Conservation (phyloP, 228 moss, liverwort and hornwort species). For the Sphagnum fallax region DNA sequence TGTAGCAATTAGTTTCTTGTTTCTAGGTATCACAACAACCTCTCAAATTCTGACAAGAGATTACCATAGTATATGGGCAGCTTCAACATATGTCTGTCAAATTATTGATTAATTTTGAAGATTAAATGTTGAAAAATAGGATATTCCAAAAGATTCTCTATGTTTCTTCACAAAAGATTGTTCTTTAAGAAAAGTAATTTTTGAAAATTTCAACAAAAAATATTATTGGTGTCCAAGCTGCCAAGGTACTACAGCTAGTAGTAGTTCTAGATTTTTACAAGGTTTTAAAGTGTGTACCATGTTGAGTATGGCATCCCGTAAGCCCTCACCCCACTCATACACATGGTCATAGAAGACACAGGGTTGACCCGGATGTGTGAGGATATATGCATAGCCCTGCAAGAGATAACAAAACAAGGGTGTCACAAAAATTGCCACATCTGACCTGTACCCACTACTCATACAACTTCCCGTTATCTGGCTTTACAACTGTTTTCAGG, state of each 20-base stretch:
- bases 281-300: constrained; percentile 35
- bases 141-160: no score
- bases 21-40: neutral
- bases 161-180: no score
- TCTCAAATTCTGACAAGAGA: neutral
- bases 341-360: constrained; percentile 93
- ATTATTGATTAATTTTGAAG: neutral
- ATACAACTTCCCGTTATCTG: neutral
- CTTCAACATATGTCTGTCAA: neutral
- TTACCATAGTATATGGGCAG: neutral
- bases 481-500: neutral
- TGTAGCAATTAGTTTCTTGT: neutral
- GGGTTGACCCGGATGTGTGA: constrained; percentile 95
- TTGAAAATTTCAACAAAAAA: no score
- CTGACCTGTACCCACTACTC: constrained; percentile 6
- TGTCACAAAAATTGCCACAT: neutral
- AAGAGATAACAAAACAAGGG: neutral
- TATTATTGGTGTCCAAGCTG: no score
- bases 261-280: no score
- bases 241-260: no score
- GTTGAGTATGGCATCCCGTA: constrained; percentile 56
- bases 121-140: neutral
- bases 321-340: constrained; percentile 69
- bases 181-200: no score
- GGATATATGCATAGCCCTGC: constrained; percentile 95